Conservation (phyloP, 2,329 filamentous ascomycete genomes). For the Paracorniculantispora psalliotae region DNA sequence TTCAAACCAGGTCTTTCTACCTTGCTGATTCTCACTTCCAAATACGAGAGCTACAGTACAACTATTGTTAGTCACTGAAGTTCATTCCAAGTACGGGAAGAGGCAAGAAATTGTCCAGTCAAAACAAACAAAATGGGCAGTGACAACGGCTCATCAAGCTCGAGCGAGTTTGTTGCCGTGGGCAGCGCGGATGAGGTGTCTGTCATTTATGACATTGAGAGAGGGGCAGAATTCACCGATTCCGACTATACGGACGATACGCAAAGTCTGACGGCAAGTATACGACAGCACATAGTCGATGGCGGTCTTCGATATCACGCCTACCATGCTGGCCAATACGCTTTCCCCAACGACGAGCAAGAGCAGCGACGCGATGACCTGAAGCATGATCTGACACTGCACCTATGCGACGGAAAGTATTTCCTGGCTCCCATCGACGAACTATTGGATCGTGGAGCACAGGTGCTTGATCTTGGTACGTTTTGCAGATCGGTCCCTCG, state of each 20-base stretch:
- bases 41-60: not conserved
- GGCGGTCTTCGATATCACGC: conserved; percentile 36
- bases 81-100: too few relatives aligned
- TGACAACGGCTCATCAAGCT: not conserved
- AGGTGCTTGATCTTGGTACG: conserved; percentile 45
- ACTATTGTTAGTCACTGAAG: too few relatives aligned
- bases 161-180: conserved; percentile 22
- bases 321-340: conserved; percentile 37
- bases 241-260: conserved; percentile 29
- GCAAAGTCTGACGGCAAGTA: conserved; percentile 37
- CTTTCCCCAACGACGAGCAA: conserved; percentile 39
- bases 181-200: conserved; percentile 26
- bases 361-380: conserved; percentile 39
- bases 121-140: not conserved
- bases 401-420: conserved; percentile 34
- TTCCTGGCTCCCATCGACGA: conserved; percentile 42
- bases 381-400: conserved; percentile 35
- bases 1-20: not conserved
- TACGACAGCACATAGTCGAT: conserved; percentile 39
- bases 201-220: conserved; percentile 29
- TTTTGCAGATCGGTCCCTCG: conserved; percentile 8
- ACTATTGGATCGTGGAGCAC: conserved; percentile 29
- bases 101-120: too few relatives aligned
- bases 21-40: not conserved
- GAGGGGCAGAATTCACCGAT: conserved; percentile 23